These are phyloP conservation scores for Nicotiana rustica DNA, from an alignment of 305 asterid genomes.

Conservation along the genomic window DNA sequence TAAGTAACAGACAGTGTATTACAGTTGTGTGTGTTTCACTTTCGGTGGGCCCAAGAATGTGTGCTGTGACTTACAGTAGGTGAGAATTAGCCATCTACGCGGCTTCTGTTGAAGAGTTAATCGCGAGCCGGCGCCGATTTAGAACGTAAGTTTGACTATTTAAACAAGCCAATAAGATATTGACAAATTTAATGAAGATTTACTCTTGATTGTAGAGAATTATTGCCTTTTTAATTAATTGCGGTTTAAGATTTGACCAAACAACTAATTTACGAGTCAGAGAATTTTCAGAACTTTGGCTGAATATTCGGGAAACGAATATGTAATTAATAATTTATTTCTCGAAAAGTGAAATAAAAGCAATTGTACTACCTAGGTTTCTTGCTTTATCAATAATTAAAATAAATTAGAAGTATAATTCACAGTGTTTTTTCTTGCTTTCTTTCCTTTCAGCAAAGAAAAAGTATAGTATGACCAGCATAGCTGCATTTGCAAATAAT, in stretches of 20 bases:
- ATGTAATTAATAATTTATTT: neutral
- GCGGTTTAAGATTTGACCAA: constrained; percentile 29
- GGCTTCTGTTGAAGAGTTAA: neutral
- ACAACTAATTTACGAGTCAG: neutral
- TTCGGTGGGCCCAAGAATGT: neutral
- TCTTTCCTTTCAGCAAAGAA: neutral
- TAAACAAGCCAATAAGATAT: neutral
- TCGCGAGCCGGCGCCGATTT: constrained; percentile 24
- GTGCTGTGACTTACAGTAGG: neutral
- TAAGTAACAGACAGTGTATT: neutral
- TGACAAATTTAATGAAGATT: neutral
- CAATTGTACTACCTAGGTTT: neutral
- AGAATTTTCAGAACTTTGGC: constrained; percentile 29
- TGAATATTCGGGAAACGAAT: constrained; percentile 25
- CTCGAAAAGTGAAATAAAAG: neutral
- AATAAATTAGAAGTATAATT: neutral
- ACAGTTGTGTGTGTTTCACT: neutral
- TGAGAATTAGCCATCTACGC: constrained; percentile 13
- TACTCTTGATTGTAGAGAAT: neutral
- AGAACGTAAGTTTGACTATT: neutral
- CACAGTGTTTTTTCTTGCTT: neutral
- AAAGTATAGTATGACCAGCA: neutral
- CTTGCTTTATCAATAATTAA: too few species aligned
- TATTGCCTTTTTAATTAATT: neutral
- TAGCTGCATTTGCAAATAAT: neutral